phyloP scores from a whole-genome alignment of 306 rosid genomes.

The Elaeagnus macrophylla region DNA sequence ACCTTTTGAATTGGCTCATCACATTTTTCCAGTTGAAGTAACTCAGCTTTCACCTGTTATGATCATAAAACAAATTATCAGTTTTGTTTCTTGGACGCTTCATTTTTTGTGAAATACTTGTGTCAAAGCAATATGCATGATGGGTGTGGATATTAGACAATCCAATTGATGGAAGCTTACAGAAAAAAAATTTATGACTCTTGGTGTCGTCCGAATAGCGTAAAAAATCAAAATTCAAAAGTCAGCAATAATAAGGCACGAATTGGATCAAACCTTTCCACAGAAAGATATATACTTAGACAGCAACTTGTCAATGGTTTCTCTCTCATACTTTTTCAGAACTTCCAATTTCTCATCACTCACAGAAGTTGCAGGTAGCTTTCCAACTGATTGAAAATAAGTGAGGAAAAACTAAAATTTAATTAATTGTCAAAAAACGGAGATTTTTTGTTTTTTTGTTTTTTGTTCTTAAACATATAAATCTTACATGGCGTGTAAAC shows the following conservation, averaged over 20 bases:
- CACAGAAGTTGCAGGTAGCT: slow-evolving; percentile 72
- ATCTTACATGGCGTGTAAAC: slow-evolving; percentile 71
- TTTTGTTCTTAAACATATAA: too few relatives aligned
- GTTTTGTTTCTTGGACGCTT: too few relatives aligned
- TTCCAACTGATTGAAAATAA: slow-evolving; percentile 41
- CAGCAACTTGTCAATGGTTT: slow-evolving; percentile 45
- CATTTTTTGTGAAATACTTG: too few relatives aligned
- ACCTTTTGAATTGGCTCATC: slow-evolving; percentile 58
- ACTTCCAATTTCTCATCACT: slow-evolving; percentile 59
- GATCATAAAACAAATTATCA: not conserved
- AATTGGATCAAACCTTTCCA: slow-evolving; percentile 53
- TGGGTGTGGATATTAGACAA: too few relatives aligned
- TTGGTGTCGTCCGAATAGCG: too few relatives aligned
- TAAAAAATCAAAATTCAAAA: too few relatives aligned
- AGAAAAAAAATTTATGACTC: too few relatives aligned
- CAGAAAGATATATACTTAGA: slow-evolving; percentile 54
- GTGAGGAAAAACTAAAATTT: slow-evolving; percentile 3
- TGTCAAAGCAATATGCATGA: too few relatives aligned
- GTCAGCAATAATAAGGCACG: too few relatives aligned
- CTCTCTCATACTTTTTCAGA: slow-evolving; percentile 41
- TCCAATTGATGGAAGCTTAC: too few relatives aligned
- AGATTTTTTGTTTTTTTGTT: not conserved
- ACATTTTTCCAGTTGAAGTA: slow-evolving; percentile 39
- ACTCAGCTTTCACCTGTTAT: slow-evolving; percentile 50
- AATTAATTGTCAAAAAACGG: slow-evolving; percentile 8